Conservation (phyloP, 192 early-diverging fungal species). For the Chytriomyces hyalinus region DNA sequence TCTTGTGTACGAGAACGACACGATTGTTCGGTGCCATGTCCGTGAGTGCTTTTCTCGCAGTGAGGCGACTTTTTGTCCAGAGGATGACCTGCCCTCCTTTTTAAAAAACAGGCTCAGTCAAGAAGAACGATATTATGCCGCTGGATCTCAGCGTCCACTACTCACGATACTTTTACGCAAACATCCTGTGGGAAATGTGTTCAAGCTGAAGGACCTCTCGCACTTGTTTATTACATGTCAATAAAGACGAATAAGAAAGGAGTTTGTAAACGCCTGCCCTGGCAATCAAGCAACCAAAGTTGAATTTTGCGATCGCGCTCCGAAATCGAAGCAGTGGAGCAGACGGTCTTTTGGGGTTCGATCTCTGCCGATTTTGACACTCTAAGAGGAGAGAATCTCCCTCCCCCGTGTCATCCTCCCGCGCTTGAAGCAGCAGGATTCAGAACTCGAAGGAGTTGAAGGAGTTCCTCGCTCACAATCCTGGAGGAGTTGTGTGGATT, state of each 20-base stretch:
- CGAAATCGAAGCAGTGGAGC: constrained; percentile 8
- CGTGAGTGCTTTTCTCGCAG: constrained; percentile 7
- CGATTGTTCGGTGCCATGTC: constrained; percentile 11
- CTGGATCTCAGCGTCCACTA: constrained; percentile 19
- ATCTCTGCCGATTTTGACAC: constrained; percentile 25
- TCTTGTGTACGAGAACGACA: constrained; percentile 19
- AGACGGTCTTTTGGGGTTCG: neutral
- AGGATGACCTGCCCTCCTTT: neutral
- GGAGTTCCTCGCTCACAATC: neutral
- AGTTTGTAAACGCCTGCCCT: neutral
- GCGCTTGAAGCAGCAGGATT: neutral
- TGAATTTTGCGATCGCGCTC: constrained; percentile 13
- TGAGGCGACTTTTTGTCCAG: neutral
- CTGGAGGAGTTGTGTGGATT: constrained; percentile 7
- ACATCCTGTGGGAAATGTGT: constrained; percentile 34
- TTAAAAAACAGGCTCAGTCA: constrained; percentile 2
- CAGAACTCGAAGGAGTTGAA: neutral
- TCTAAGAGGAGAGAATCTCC: neutral
- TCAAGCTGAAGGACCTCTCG: neutral
- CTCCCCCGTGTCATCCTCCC: neutral
- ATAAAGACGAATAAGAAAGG: neutral
- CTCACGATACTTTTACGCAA: constrained; percentile 28
- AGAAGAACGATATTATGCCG: constrained; percentile 20
- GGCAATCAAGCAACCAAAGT: constrained; percentile 5
- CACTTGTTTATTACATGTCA: neutral